Evolutionary conservation across 805 yeast genomes (phyloP).

Genomic region (Starmera quercuum): DNA sequence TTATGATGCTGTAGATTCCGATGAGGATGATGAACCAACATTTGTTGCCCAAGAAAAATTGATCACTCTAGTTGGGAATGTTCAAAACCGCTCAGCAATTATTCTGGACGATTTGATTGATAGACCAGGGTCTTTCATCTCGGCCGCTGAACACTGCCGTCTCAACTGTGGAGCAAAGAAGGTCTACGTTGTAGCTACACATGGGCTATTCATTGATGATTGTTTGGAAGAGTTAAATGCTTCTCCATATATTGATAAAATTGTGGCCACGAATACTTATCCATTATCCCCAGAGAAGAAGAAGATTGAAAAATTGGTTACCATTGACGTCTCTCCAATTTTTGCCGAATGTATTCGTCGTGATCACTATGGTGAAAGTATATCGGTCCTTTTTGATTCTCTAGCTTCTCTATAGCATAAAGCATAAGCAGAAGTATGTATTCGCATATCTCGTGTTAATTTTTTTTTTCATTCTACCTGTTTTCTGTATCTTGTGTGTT

Average conservation of each 20-base stretch:
- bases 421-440: background rate
- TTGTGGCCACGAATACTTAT: constrained; percentile 93
- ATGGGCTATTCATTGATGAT: constrained; percentile 86
- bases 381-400: constrained; percentile 87
- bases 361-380: constrained; percentile 97
- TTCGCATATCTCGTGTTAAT: background rate
- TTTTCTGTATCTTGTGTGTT: constrained; percentile 2
- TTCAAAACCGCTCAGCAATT: constrained; percentile 83
- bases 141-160: constrained; percentile 97
- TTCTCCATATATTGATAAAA: constrained; percentile 78
- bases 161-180: constrained; percentile 93
- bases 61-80: constrained; percentile 95
- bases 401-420: constrained; percentile 41
- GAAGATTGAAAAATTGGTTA: constrained; percentile 61
- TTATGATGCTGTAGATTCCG: constrained; percentile 77
- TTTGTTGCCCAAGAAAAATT: constrained; percentile 55
- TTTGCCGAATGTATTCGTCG: constrained; percentile 98
- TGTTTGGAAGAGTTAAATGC: constrained; percentile 75
- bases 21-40: constrained; percentile 68
- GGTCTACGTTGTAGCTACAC: constrained; percentile 90
- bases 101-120: constrained; percentile 97
- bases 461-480: constrained; percentile 1
- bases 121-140: constrained; percentile 86
- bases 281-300: constrained; percentile 68
- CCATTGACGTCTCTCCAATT: constrained; percentile 89